Conservation (phyloP, 495 filamentous ascomycete genomes). For the Tuber brumale region DNA sequence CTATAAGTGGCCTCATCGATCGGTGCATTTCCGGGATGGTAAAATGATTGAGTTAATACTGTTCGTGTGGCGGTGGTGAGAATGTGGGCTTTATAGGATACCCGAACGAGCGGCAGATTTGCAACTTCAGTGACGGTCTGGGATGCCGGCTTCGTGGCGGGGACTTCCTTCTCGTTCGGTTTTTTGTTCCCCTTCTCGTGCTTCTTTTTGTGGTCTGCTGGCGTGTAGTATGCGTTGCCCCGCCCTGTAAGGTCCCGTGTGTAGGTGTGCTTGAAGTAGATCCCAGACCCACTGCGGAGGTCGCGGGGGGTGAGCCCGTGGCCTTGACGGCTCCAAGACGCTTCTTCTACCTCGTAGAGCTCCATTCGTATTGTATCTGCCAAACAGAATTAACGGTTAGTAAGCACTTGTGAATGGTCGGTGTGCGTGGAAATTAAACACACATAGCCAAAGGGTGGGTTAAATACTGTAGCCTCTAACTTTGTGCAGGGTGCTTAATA, state of each 20-base stretch:
- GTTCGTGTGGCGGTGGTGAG: slow-evolving; percentile 53
- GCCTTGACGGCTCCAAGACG: neutral
- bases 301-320: neutral
- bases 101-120: slow-evolving; percentile 53
- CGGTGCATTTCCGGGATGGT: slow-evolving; percentile 46
- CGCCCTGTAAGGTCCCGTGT: neutral
- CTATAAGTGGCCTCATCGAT: slow-evolving; percentile 54
- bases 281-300: neutral
- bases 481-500: neutral
- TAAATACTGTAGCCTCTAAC: neutral
- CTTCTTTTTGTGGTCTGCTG: neutral
- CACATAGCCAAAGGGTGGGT: neutral
- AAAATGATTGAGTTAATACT: slow-evolving; percentile 54
- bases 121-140: neutral
- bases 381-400: neutral
- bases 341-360: no score
- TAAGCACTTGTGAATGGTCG: neutral
- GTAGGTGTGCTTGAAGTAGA: neutral
- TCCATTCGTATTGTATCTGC: no score
- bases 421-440: neutral
- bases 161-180: neutral
- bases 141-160: neutral
- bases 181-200: neutral
- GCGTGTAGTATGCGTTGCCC: neutral
- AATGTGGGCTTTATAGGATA: slow-evolving; percentile 52